Evolutionary conservation across 331 rosid species (phyloP).

Genomic region (Quercus phellos): DNA sequence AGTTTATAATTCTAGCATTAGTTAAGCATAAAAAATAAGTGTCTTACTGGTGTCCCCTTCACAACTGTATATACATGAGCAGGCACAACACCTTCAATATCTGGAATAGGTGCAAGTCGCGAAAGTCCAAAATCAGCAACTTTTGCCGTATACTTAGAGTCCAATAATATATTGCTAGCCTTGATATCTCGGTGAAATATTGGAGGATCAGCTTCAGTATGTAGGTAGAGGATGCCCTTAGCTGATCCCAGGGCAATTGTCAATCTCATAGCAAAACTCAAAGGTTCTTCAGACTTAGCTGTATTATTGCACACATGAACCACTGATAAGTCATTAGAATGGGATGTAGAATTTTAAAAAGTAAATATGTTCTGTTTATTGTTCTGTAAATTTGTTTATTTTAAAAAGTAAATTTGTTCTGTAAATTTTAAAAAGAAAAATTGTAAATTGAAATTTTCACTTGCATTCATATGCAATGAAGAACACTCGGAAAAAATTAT

Average conservation of each 20-base stretch:
- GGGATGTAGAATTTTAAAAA: background rate
- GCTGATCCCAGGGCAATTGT: constrained; percentile 74
- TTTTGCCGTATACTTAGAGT: constrained; percentile 53
- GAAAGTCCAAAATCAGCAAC: constrained; percentile 99
- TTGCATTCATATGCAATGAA: background rate
- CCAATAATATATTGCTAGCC: constrained; percentile 89
- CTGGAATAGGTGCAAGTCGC: constrained; percentile 84
- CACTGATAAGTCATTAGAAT: background rate
- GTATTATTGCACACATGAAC: constrained; percentile 21
- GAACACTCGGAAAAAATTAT: no score
- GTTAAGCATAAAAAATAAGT: background rate
- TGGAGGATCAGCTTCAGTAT: constrained; percentile 92
- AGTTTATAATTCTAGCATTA: background rate
- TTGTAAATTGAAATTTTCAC: background rate
- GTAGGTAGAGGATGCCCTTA: constrained; percentile 83
- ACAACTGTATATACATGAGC: constrained; percentile 80
- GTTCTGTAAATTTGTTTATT: background rate
- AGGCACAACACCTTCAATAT: constrained; percentile 67
- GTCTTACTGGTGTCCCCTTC: constrained; percentile 91
- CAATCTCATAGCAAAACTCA: constrained; percentile 63
- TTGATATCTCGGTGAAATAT: constrained; percentile 90
- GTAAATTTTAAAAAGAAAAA: background rate
- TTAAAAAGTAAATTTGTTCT: background rate
- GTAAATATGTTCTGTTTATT: background rate
- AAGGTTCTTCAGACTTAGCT: constrained; percentile 50